Evolutionary conservation across 257 asterid genomes (phyloP), one percentile per base, ranked within the genome.

Genomic region (Ligustrum vulgare): DNA sequence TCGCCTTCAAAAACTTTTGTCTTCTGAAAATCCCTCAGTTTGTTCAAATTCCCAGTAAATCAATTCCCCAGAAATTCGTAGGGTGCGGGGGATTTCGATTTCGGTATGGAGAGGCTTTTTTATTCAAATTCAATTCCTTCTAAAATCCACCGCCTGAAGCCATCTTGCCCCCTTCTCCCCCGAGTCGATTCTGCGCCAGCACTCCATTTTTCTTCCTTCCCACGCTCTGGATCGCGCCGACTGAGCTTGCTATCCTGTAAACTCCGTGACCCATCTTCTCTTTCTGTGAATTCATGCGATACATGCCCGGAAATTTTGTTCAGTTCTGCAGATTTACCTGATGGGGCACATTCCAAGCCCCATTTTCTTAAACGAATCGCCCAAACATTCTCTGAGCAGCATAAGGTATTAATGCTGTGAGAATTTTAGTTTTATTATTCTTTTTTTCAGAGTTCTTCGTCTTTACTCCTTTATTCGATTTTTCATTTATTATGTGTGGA

Each of bases 21-120:
- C 69, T 11, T 31, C 22, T 23, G 37, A 65, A 31, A 25, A 18
- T 33, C 31, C 23, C 6, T 13, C 28, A 9, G 0, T 23, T 23
- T 8, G 3, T 60, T 60, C 34, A 60, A 31, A 60, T 60, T 58
- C 16, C 67, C 65, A 20, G 32, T 6, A 58, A 9, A 22, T 2
- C 33, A 58, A 22, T 16, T 5, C 62, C 6, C 65, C 34, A 3
- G 15, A 60, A 5, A 41, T 22, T 41, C 7, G 5, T 6, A 33
- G 22, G 56, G 5, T 20, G 23, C 32, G 32, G n/a, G 43, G 71
- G 56, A 8, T 37, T 20, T 4, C 36, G n/a, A 23, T 69, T 73
- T 2, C 18, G 8, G 3, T 65, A 92, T 92, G 96, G 97, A 89
- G 87, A 88, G 91, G 80, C 87, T 92, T 72, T 79, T 92, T 83